phyloP scores from a whole-genome alignment of 1,139 yeast species.

The Blastobotrys elegans region DNA sequence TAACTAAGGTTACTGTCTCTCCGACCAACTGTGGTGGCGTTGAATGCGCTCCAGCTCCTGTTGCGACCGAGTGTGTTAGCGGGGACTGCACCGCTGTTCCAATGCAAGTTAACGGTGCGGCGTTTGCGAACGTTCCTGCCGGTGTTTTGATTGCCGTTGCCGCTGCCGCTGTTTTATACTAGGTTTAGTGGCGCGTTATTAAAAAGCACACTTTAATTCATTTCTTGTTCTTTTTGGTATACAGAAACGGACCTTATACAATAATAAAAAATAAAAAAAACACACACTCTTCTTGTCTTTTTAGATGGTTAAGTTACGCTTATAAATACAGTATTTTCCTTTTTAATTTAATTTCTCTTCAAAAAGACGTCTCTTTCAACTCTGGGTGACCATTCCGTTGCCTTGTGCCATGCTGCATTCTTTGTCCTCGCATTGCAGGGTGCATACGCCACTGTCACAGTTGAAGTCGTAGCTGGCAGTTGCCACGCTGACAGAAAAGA shows the following conservation, averaged over 20 bases:
- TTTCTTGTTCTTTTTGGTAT: no score
- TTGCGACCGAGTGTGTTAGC: not conserved
- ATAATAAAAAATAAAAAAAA: no score
- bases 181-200: no score
- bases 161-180: not conserved
- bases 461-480: not conserved
- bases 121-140: not conserved
- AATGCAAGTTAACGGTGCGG: constrained; percentile 1
- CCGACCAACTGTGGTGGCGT: not conserved
- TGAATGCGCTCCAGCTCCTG: not conserved
- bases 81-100: not conserved
- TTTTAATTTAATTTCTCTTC: no score
- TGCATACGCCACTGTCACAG: constrained; percentile 4
- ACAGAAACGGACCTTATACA: no score
- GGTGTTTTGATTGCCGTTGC: not conserved
- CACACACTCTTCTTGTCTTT: no score
- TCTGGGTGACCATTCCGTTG: not conserved
- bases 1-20: not conserved
- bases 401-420: not conserved
- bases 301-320: no score
- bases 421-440: not conserved
- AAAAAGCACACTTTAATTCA: no score
- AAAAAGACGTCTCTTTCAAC: not conserved
- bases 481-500: not conserved
- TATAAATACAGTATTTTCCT: no score